Evolutionary conservation across 176 grass and related monocot species (phyloP), one percentile per base, ranked within the genome.

Genomic region (Musa beccarii): DNA sequence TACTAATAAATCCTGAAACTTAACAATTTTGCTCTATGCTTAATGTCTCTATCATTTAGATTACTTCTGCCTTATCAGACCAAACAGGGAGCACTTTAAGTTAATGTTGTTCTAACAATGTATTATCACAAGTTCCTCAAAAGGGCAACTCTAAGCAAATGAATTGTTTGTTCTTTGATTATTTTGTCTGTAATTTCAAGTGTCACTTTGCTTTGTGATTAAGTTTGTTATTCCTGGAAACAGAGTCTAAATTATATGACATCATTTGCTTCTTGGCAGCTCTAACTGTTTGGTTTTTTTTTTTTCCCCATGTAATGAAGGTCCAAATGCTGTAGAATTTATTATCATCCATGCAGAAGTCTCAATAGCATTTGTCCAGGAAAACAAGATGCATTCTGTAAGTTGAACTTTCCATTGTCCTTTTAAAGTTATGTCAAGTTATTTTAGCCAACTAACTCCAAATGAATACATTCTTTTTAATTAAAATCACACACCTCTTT

Each of bases 261-360:
- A 20, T 6, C 11, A 34, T 68, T 34, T 13, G 25, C 24, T 68
- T 49, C 34, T 34, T 68, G 1, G 24, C 34, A 26, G 28, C 64
- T 23, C 8, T 72, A 21, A 21, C 24, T 20, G 9, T 71, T 51
- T 53, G 17, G 2, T 16, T 72, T 11, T 72, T 20, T 52, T 8
- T 1, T 25, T 53, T 52, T 74, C 17, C 0, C 22, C 15, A 62
- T 25, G 21, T 10, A 65, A 68, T 84, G 83, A 84, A 97, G 94
- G 94, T 74, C 62, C 88, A 57, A 97, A 97, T 90, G 94, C 94
- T n/a, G 87, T 97, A 75, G 88, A 93, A 70, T 97, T 93, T 64
- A 90, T 97, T 72, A 73, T 97, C 73, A 75, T 79, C 20, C 90
- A 97, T 81, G 88, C 94, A 62, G 94, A 93, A 87, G 90, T 97